Evolutionary conservation across 2,329 filamentous ascomycete genomes (phyloP).

Genomic region (Tolypocladium inflatum): DNA sequence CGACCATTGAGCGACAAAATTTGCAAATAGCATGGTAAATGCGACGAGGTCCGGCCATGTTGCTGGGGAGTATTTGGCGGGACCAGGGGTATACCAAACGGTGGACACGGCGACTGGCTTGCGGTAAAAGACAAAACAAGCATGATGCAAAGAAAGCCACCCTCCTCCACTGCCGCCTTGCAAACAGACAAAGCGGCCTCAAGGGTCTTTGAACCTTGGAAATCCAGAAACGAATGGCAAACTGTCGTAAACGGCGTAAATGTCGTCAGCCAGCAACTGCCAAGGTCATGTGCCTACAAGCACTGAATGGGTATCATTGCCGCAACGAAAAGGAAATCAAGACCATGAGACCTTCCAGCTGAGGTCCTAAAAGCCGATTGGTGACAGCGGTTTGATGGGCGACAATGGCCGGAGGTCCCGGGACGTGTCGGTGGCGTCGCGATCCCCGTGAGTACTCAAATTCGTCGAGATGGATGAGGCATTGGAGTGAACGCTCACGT

Average conservation of each 20-base stretch:
- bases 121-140: not conserved
- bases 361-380: conserved; percentile 42
- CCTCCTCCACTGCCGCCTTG: not conserved
- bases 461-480: conserved; percentile 34
- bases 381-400: conserved; percentile 57
- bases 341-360: not conserved
- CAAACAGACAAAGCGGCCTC: not conserved
- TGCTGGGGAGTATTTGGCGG: not conserved
- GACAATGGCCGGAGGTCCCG: conserved; percentile 47
- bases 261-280: conserved; percentile 1
- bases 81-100: conserved; percentile 17
- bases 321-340: conserved; percentile 3
- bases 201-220: not conserved
- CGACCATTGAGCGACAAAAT: not conserved
- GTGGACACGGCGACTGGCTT: conserved; percentile 1
- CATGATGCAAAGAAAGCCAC: not conserved
- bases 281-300: not conserved
- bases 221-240: not conserved
- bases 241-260: conserved; percentile 1
- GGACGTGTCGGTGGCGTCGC: conserved; percentile 14
- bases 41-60: not conserved
- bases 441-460: conserved; percentile 34
- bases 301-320: conserved; percentile 4
- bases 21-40: not conserved
- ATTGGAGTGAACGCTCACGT: conserved; percentile 32